These are phyloP conservation scores for Malassezia sympodialis DNA, from an alignment of 1,284 basidiomycete species.

Conservation along the genomic window DNA sequence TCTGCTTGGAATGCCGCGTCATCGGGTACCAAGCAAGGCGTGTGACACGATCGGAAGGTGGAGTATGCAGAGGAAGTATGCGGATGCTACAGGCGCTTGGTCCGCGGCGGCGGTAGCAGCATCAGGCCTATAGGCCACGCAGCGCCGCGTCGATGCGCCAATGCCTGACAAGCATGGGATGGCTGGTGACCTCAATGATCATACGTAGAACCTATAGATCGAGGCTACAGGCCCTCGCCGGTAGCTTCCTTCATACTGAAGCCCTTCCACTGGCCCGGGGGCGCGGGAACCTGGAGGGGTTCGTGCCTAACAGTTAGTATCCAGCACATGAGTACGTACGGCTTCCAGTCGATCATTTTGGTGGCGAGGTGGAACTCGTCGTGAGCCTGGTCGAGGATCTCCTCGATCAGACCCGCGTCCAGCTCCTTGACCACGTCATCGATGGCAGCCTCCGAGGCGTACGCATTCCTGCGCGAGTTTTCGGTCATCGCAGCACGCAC, in stretches of 20 bases:
- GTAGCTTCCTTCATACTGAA: constrained; percentile 50
- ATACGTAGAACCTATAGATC: not conserved
- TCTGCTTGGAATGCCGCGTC: constrained; percentile 18
- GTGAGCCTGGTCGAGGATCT: constrained; percentile 69
- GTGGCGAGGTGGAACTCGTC: constrained; percentile 68
- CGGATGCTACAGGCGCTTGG: not conserved
- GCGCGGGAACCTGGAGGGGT: constrained; percentile 67
- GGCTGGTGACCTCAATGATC: not conserved
- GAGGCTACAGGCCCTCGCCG: constrained; percentile 30
- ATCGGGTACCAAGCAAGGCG: not conserved
- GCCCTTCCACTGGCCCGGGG: constrained; percentile 76
- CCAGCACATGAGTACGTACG: constrained; percentile 58
- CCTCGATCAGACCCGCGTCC: constrained; percentile 56
- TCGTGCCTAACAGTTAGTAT: constrained; percentile 61
- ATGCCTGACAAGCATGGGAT: not conserved
- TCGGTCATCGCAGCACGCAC: constrained; percentile 49
- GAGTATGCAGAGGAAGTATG: not conserved
- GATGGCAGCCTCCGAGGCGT: constrained; percentile 49
- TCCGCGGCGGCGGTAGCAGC: not conserved
- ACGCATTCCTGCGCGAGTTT: constrained; percentile 53
- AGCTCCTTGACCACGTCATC: constrained; percentile 58
- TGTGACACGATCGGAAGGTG: not conserved
- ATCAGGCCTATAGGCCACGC: no score
- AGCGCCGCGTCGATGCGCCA: no score
- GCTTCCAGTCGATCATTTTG: constrained; percentile 89